A percentile compares a stretch with the other conserved stretches of the same genome.
Conservation (phyloP, 805 yeast species). For the Hanseniaspora lachancei region DNA sequence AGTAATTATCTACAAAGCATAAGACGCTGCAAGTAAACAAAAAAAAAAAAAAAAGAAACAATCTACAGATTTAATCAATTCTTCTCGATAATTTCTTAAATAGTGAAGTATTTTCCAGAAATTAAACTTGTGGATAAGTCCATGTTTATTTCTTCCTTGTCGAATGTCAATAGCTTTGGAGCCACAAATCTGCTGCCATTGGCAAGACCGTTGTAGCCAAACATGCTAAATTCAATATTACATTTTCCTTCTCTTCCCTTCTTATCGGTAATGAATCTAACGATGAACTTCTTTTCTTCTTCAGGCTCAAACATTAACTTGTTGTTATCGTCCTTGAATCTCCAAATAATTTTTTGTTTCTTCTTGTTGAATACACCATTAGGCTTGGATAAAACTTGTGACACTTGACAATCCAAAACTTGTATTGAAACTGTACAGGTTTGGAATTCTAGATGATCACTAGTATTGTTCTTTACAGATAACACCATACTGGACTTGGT, state of each 20-base stretch:
- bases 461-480: constrained; percentile 41
- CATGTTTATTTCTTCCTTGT: background rate
- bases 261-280: constrained; percentile 70
- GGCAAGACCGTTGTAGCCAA: constrained; percentile 20
- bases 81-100: background rate
- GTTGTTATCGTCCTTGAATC: constrained; percentile 35
- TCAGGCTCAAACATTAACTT: constrained; percentile 25
- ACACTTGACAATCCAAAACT: constrained; percentile 50
- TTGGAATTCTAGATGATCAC: constrained; percentile 27
- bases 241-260: constrained; percentile 56
- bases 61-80: background rate
- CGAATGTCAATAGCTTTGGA: background rate
- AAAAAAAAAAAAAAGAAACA: constrained; percentile 1
- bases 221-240: constrained; percentile 57
- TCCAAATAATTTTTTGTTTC: constrained; percentile 77
- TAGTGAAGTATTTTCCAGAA: constrained; percentile 10
- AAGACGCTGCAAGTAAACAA: background rate
- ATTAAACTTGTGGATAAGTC: constrained; percentile 1
- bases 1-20: background rate
- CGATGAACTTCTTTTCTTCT: constrained; percentile 59
- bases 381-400: constrained; percentile 78
- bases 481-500: constrained; percentile 78
- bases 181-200: background rate
- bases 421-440: constrained; percentile 35
- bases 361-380: constrained; percentile 84